Conservation (phyloP, 2,329 filamentous ascomycete genomes). For the Achaetomium macrosporum region DNA sequence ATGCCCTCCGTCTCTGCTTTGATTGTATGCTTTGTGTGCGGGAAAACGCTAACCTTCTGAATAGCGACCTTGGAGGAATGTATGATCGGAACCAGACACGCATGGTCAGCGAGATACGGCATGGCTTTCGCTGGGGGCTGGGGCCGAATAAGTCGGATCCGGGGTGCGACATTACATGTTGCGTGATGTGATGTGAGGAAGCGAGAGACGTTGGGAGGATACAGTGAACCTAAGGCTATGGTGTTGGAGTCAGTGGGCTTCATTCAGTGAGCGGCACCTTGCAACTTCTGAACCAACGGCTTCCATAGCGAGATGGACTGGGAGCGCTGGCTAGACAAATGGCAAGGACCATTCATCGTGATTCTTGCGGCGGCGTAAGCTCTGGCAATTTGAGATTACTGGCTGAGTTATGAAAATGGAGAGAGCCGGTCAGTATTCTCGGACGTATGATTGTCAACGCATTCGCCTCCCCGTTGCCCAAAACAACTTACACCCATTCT, state of each 20-base stretch:
- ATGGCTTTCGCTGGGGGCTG: slow-evolving; percentile 42
- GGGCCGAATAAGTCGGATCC: slow-evolving; percentile 37
- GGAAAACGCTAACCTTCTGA: neutral
- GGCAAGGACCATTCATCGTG: too few species aligned
- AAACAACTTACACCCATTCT: neutral
- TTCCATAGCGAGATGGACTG: too few species aligned
- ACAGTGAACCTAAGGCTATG: neutral
- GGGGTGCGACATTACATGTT: slow-evolving; percentile 32
- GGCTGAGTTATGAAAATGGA: too few species aligned
- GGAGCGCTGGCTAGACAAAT: too few species aligned
- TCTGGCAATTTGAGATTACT: too few species aligned
- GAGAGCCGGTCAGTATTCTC: too few species aligned
- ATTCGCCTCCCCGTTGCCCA: too few species aligned
- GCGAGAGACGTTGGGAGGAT: neutral
- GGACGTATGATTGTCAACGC: too few species aligned
- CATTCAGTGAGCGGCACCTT: neutral
- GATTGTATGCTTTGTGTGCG: neutral
- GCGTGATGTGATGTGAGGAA: slow-evolving; percentile 32
- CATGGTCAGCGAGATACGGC: slow-evolving; percentile 40
- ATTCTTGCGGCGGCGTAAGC: too few species aligned
- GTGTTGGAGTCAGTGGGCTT: neutral
- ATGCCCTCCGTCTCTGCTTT: neutral
- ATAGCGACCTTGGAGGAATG: slow-evolving; percentile 27
- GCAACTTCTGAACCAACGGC: too few species aligned
- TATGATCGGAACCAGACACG: slow-evolving; percentile 46